Evolutionary conservation across 2,329 filamentous ascomycete species (phyloP), one percentile per base, ranked within the genome.

Genomic region (Colletotrichum sojae): DNA sequence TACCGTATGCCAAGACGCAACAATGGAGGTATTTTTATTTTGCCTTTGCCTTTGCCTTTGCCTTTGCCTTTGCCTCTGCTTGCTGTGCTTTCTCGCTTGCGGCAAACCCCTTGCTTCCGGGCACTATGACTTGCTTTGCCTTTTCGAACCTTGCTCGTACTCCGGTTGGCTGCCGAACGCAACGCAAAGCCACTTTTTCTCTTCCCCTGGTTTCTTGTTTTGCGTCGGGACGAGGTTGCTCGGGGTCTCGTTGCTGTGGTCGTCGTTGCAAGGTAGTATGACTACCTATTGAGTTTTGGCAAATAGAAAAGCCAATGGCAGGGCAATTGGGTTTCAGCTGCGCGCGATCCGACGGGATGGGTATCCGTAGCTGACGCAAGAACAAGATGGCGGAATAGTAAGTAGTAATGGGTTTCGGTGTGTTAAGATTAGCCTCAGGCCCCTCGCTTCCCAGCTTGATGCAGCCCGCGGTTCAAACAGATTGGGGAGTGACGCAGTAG

Each of bases 51-150:
- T 31, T 36, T 56, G 53, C 16, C 18, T 40, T 18, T 46, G 40
- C 39, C 39, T 48, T 6, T 48, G 45, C 18, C 6, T 53, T 20
- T 36, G 31, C 10, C 31, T 36, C 31, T 36, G 31, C 31, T 36
- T 48, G 52, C n/a, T 58, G 22, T 59, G 45, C 31, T 64, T 57
- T 36, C 22, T 59, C 45, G 45, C 53, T 52, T 53, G 31, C 22
- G 53, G 25, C 49, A 18, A 18, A 12, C 46, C 60, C 63, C 65
- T 68, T 68, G 65, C 65, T 58, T 68, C 39, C 13, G 40, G 40
- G 49, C 61, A 65, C 60, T 68, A 55, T 58, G 53, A 46, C 54
- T 64, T 64, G 61, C 60, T 65, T 65, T 51, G 60, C 53, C 48
- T 62, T 62, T 48, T 48, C 12, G 66, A 55, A 40, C 15, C 31